Evolutionary conservation across 192 early-diverging fungal species (phyloP).

Genomic region (Coemansia asiatica): DNA sequence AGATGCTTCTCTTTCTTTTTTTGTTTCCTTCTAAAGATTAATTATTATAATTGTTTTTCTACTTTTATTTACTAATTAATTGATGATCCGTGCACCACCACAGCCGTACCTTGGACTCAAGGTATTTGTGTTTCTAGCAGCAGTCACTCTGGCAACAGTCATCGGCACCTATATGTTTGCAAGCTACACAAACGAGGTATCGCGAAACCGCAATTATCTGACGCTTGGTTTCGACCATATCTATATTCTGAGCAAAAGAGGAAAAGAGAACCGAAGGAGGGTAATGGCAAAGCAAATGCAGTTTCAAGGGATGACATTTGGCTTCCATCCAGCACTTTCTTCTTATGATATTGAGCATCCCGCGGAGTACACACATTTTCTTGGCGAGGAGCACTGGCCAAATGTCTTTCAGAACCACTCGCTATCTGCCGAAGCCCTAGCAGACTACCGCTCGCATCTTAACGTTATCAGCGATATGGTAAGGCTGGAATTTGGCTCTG

Average conservation of each 20-base stretch:
- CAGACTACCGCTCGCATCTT: slow-evolving; percentile 28
- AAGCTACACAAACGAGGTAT: slow-evolving; percentile 28
- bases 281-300: slow-evolving; percentile 21
- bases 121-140: slow-evolving; percentile 21
- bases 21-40: no score
- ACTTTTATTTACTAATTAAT: neutral
- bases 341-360: slow-evolving; percentile 29
- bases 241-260: slow-evolving; percentile 22
- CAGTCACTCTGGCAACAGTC: neutral
- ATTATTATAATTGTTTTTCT: neutral
- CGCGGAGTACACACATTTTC: slow-evolving; percentile 19
- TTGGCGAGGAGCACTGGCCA: slow-evolving; percentile 31
- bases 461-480: slow-evolving; percentile 37
- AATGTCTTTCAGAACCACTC: slow-evolving; percentile 11
- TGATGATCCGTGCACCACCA: slow-evolving; percentile 17
- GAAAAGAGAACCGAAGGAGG: slow-evolving; percentile 11
- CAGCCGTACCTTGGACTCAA: slow-evolving; percentile 18
- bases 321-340: slow-evolving; percentile 23
- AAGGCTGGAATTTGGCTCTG: slow-evolving; percentile 19
- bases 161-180: slow-evolving; percentile 37
- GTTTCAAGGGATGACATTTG: slow-evolving; percentile 34
- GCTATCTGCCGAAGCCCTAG: slow-evolving; percentile 16
- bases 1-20: no score
- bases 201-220: slow-evolving; percentile 17
- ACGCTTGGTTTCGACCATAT: slow-evolving; percentile 34